Conservation (phyloP, 2,329 filamentous ascomycete genomes). For the Sporothrix brasiliensis region DNA sequence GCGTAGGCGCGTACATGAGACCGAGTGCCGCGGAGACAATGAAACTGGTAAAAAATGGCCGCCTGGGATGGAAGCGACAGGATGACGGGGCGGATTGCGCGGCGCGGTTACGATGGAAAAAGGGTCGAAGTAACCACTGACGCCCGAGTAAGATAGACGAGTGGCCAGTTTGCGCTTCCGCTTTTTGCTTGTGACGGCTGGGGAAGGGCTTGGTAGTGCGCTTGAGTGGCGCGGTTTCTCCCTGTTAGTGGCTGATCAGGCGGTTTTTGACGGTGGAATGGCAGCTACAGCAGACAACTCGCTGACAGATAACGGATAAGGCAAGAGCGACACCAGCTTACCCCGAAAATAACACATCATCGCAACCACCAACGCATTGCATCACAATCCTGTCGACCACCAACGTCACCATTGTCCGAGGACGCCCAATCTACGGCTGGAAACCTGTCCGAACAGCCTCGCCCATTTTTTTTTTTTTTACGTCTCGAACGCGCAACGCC, state of each 20-base stretch:
- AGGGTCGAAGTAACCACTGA: conserved; percentile 14
- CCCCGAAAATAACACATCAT: conserved; percentile 34
- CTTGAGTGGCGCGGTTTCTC: conserved; percentile 7
- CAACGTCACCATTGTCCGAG: background rate
- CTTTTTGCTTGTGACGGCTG: conserved; percentile 29
- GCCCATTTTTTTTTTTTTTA: too few species aligned
- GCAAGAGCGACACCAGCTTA: conserved; percentile 4
- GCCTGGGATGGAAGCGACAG: background rate
- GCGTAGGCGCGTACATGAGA: too few species aligned
- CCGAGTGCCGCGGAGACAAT: background rate
- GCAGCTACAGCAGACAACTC: background rate
- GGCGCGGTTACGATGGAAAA: background rate
- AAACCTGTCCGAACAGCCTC: too few species aligned
- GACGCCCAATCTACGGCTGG: background rate
- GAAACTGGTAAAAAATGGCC: background rate
- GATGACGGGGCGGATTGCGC: conserved; percentile 6
- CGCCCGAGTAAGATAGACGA: conserved; percentile 21
- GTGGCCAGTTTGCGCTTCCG: conserved; percentile 29
- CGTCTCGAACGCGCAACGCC: background rate
- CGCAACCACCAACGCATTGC: conserved; percentile 16
- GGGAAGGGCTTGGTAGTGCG: background rate
- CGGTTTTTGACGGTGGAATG: background rate
- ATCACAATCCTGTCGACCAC: background rate
- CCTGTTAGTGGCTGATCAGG: conserved; percentile 23
- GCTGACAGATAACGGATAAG: conserved; percentile 25